Evolutionary conservation across 805 yeast species (phyloP).

Genomic region (Myxozyma nipponensis): DNA sequence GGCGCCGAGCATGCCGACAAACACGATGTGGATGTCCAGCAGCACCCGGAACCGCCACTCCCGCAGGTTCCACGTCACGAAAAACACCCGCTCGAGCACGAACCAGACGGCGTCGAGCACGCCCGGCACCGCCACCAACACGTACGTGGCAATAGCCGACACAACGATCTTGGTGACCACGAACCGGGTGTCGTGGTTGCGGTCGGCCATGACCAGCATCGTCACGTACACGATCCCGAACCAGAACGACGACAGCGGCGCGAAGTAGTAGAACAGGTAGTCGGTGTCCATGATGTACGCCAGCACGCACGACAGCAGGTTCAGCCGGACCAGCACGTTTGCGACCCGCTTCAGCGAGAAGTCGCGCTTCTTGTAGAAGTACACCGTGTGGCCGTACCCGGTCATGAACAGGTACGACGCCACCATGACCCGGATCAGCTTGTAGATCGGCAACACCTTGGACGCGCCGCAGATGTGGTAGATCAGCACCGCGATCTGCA

Average conservation of each 20-base stretch:
- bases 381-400: conserved; percentile 30
- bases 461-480: conserved; percentile 33
- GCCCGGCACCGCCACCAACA: conserved; percentile 23
- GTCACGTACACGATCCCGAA: conserved; percentile 29
- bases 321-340: conserved; percentile 29
- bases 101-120: conserved; percentile 25
- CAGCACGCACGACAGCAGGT: conserved; percentile 26
- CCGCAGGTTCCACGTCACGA: conserved; percentile 29
- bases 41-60: conserved; percentile 32
- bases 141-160: conserved; percentile 13
- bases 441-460: conserved; percentile 30
- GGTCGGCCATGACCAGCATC: conserved; percentile 19
- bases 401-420: conserved; percentile 32
- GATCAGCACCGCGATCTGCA: conserved; percentile 30
- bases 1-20: conserved; percentile 31
- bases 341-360: conserved; percentile 30
- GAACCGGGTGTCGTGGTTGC: conserved; percentile 24
- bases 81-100: conserved; percentile 23
- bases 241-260: conserved; percentile 32
- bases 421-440: conserved; percentile 30
- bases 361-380: conserved; percentile 29
- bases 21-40: conserved; percentile 29
- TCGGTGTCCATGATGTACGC: conserved; percentile 32
- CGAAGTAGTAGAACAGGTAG: conserved; percentile 30
- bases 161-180: conserved; percentile 21